Conservation (phyloP, 2,329 filamentous ascomycete genomes). For the Arthrobotrys iridis region DNA sequence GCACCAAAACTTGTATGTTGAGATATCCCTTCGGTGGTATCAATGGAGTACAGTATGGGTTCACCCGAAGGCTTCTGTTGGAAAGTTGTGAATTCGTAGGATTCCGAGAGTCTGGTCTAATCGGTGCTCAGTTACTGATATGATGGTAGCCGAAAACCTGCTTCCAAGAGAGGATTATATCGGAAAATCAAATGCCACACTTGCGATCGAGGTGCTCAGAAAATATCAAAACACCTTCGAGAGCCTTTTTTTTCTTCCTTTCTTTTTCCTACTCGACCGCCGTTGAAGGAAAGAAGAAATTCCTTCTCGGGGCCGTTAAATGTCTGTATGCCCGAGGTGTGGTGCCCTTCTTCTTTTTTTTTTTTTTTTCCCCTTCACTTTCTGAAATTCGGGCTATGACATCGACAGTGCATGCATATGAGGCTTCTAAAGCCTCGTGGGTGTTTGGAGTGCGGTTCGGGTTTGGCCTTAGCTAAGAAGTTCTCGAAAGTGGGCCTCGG, state of each 20-base stretch:
- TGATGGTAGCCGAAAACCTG: not conserved
- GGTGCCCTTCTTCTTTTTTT: slow-evolving; percentile 8
- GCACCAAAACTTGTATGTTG: not conserved
- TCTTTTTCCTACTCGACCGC: slow-evolving; percentile 3
- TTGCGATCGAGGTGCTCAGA: slow-evolving; percentile 31
- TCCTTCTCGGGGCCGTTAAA: not conserved
- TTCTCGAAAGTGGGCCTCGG: slow-evolving; percentile 49
- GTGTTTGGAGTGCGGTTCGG: slow-evolving; percentile 22
- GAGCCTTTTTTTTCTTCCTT: slow-evolving; percentile 11
- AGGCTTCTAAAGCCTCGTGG: slow-evolving; percentile 19
- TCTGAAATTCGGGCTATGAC: slow-evolving; percentile 33
- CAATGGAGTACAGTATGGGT: not conserved
- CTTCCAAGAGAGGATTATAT: slow-evolving; percentile 21
- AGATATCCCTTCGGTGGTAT: not conserved
- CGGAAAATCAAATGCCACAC: slow-evolving; percentile 22
- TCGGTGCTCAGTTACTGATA: slow-evolving; percentile 25
- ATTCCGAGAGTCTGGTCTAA: slow-evolving; percentile 30
- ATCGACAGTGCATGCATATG: slow-evolving; percentile 38
- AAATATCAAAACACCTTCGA: slow-evolving; percentile 43
- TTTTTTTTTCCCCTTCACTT: not conserved
- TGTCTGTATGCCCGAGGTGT: slow-evolving; percentile 16
- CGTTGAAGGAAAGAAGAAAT: slow-evolving; percentile 9
- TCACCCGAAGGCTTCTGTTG: slow-evolving; percentile 4
- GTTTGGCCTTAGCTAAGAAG: slow-evolving; percentile 20
- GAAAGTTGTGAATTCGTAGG: slow-evolving; percentile 22